phyloP scores from a whole-genome alignment of 2,329 filamentous ascomycete species.

The Epichloe aotearoae region DNA sequence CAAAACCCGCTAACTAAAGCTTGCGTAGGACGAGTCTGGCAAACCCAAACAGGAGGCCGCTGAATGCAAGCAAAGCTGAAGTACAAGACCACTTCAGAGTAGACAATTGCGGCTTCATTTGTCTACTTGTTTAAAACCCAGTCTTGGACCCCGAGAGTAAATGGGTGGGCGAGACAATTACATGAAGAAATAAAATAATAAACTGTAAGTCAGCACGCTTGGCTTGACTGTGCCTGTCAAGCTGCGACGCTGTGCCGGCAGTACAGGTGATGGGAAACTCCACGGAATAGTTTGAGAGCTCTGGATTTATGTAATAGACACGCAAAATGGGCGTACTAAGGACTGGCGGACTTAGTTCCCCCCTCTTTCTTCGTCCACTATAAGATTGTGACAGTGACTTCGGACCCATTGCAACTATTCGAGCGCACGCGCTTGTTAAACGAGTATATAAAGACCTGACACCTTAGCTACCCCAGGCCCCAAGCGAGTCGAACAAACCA shows the following conservation, averaged over 20 bases:
- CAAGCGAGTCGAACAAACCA: too few relatives aligned
- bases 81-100: not conserved
- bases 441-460: too few relatives aligned
- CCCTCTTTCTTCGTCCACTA: not conserved
- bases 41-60: conserved; percentile 91
- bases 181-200: conserved; percentile 1
- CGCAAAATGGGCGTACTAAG: conserved; percentile 5
- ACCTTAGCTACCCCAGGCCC: too few relatives aligned
- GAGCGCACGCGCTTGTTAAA: too few relatives aligned
- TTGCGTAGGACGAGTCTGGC: conserved; percentile 60
- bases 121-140: conserved; percentile 1
- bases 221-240: not conserved
- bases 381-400: not conserved
- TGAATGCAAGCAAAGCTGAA: conserved; percentile 89
- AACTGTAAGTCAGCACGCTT: not conserved
- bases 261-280: not conserved
- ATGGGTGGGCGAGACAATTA: not conserved
- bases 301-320: conserved; percentile 8
- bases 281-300: conserved; percentile 2
- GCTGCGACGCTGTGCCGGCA: not conserved
- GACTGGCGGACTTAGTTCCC: not conserved
- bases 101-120: not conserved
- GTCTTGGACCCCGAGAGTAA: not conserved
- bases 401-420: too few relatives aligned
- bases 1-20: conserved; percentile 4